A percentile compares a stretch with the other conserved stretches of the same genome.
phyloP scores from a whole-genome alignment of 768 basidiomycete species.

The Pleurotus giganteus region DNA sequence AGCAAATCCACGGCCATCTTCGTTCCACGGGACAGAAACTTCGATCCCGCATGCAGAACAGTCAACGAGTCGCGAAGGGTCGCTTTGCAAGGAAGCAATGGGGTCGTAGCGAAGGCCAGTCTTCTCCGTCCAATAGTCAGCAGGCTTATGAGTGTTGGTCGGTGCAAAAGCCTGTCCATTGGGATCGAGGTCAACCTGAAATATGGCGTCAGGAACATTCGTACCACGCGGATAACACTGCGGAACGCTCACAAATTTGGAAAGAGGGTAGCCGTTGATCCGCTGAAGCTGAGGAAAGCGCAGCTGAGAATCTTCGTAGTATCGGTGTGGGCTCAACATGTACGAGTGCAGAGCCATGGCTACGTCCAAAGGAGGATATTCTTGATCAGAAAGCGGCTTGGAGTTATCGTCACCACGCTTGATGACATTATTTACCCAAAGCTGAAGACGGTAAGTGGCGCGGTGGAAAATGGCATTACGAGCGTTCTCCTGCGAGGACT shows the following conservation, averaged over 20 bases:
- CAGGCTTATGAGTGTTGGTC: too few relatives aligned
- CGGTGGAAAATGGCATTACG: not conserved
- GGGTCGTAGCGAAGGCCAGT: not conserved
- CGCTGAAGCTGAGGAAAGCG: not conserved
- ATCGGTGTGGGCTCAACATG: constrained; percentile 1
- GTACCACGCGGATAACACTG: not conserved
- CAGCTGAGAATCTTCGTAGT: not conserved
- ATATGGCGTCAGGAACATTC: not conserved
- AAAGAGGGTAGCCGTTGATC: not conserved
- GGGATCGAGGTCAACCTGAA: not conserved
- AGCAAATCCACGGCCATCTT: not conserved
- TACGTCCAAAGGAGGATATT: not conserved
- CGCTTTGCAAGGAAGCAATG: not conserved
- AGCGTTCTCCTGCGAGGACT: not conserved
- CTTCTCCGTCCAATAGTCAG: not conserved
- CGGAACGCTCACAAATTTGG: not conserved
- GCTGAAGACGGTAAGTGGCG: not conserved
- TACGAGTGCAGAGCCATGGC: not conserved
- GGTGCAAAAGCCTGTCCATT: too few relatives aligned
- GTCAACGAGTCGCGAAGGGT: not conserved
- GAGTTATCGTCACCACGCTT: not conserved
- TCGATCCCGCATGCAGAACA: not conserved
- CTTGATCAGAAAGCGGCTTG: not conserved
- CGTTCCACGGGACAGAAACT: not conserved
- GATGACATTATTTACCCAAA: not conserved